Evolutionary conservation across 192 early-diverging fungal species (phyloP), one percentile per base, ranked within the genome.

Genomic region (Backusella psychrophila): DNA sequence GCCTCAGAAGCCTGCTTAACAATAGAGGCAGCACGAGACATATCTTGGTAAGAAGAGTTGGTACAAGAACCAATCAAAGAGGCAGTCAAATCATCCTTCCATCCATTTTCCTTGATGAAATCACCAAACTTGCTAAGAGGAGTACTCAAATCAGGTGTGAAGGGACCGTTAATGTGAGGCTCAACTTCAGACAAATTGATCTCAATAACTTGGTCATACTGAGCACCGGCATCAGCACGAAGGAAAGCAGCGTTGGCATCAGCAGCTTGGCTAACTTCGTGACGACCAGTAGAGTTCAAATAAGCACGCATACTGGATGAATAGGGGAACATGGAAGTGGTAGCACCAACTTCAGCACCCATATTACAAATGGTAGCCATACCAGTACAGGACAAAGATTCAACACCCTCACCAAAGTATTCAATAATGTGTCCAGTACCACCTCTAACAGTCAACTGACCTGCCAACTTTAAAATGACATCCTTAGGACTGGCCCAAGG

Each of bases 291-390:
- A 15, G 96, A 93, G 15, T 79, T 71, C 52, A 99, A 85, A 83
- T 99, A 99, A 29, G 90, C 88, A 14, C 87, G 87, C 98, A 99
- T 99, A 36, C 89, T 86, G 66, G 78, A 52, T 52, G 88, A 92
- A 85, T 93, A 99, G 34, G 98, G 98, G 88, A 99, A 99, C 36
- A 99, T 82, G 21, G 97, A 98, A 15, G 98, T 98, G 19, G 98
- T 99, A 41, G 97, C 97, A 21, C 98, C 98, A 56, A 99, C 90
- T 75, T 99, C 98, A 49, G 98, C 98, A 59, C 98, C 97, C 98
- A 99, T 99, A 86, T 99, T 99, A 86, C 96, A 98, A 74, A 99
- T 98, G 31, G 98, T 99, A 8, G 97, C 98, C 97, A 98, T 98
- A 59, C 98, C 98, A 34, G 98, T 99, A 89, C 96, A 97, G 31